Base-by-base conservation (phyloP, 2,329 filamentous ascomycete genomes). In the Fusarium piperis region DNA sequence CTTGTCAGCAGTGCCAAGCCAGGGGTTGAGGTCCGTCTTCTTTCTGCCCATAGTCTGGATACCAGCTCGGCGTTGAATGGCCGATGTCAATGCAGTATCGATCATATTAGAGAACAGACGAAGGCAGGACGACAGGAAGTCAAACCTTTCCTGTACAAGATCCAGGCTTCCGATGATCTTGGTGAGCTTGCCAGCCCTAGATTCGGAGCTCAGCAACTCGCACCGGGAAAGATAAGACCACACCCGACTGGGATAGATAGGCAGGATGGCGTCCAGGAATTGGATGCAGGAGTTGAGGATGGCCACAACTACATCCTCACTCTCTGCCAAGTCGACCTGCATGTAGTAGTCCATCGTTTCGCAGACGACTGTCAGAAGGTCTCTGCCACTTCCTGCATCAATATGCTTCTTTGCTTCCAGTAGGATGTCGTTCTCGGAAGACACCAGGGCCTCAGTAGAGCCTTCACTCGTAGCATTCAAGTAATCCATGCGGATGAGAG, bases 211-310 rank as follows among this genome's bases (percentile, higher is more conserved):
- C 51, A 99, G 85, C 18, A 99, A 84, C 69, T 91, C 90, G 79
- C 94, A 97, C 64, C 94, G 90, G 4, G 92, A 90, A 75, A 99
- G 87, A 79, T 95, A 93, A 4, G 95, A 94, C 95, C 96, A 98
- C 7, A 97, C 91, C 66, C 95, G 88, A 63, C 92, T 93, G 1
- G 96, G 95, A 58, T 92, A 89, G n/a, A 88, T 92, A 74, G 87
- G 86, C 28, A 96, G 81, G 18, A 97, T 83, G 3, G 92, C 90
- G 73, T 92, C 88, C 38, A 97, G 84, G 76, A 98, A 98, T 59
- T 94, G 91, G 23, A 95, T 82, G 78, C 94, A 97, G 26, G 93
- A 90, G 12, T 85, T 84, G 62, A 91, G 80, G 53, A 95, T 87
- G 2, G 91, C 86, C 30, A 97, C 85, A 36, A 90, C 88, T 44